A percentile compares a stretch with the other conserved stretches of the same genome.
phyloP scores from a whole-genome alignment of 371 early-diverging fungal genomes.

The Mortierella sp. region DNA sequence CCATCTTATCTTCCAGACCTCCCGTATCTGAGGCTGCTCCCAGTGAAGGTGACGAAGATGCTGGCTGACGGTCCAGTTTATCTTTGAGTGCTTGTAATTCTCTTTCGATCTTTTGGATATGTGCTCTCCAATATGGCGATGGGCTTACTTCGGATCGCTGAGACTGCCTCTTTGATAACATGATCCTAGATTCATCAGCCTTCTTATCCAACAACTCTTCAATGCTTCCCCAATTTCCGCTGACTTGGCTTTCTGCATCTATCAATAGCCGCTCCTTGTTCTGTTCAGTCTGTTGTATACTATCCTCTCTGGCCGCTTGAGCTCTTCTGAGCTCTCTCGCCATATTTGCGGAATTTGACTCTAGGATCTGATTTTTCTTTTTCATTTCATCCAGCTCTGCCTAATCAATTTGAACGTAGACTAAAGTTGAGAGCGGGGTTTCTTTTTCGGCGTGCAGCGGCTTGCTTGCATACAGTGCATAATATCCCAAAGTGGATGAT shows the following conservation, averaged over 20 bases:
- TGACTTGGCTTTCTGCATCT: slow-evolving; percentile 35
- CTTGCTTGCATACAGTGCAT: too few species aligned
- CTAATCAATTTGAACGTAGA: background rate
- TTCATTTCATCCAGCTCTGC: slow-evolving; percentile 5
- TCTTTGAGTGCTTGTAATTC: slow-evolving; percentile 31
- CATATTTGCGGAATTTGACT: background rate
- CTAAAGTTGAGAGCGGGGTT: background rate
- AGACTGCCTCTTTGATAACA: background rate
- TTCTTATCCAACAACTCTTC: slow-evolving; percentile 9
- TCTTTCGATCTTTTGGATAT: slow-evolving; percentile 34
- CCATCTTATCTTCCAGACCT: slow-evolving; percentile 14
- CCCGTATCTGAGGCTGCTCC: background rate
- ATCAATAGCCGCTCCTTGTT: background rate
- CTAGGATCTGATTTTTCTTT: background rate
- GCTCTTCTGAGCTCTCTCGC: background rate
- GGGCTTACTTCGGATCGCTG: background rate
- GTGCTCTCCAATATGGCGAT: slow-evolving; percentile 15
- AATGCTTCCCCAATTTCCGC: slow-evolving; percentile 26
- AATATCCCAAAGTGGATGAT: too few species aligned
- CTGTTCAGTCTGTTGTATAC: background rate
- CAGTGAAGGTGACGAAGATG: background rate
- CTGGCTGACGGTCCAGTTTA: background rate
- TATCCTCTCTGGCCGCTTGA: background rate
- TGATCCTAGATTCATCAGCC: background rate
- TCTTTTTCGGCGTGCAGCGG: background rate